A percentile compares a stretch with the other conserved stretches of the same genome.
Conservation (phyloP, 352 stramenopile genomes). For the Globisporangium carolinianum region DNA sequence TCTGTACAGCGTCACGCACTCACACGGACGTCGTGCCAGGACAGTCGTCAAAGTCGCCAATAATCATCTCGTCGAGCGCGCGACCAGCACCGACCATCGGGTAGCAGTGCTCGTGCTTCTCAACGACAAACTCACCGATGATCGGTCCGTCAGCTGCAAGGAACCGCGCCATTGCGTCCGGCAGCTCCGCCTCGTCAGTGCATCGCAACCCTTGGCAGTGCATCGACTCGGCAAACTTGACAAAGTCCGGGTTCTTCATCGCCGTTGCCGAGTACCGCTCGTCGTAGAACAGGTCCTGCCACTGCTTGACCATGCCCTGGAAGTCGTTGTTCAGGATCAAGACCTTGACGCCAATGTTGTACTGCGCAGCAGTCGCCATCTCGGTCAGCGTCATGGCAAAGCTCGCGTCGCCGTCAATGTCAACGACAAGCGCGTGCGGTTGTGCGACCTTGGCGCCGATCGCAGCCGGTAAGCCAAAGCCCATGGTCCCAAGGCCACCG, state of each 20-base stretch:
- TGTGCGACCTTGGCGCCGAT: conserved; percentile 94
- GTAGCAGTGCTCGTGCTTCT: conserved; percentile 93
- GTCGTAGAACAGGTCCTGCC: conserved; percentile 96
- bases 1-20: neutral
- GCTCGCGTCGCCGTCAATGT: conserved; percentile 93
- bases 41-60: conserved; percentile 93
- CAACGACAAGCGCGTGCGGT: conserved; percentile 77
- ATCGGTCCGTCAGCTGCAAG: conserved; percentile 91
- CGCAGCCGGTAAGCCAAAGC: conserved; percentile 89
- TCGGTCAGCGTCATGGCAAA: conserved; percentile 97
- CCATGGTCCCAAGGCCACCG: conserved; percentile 94
- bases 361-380: conserved; percentile 92
- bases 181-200: conserved; percentile 83
- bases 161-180: conserved; percentile 91
- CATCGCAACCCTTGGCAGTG: conserved; percentile 90
- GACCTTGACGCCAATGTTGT: conserved; percentile 93
- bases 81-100: conserved; percentile 91
- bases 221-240: conserved; percentile 91
- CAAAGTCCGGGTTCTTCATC: conserved; percentile 93
- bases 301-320: conserved; percentile 98
- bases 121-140: conserved; percentile 91
- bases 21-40: conserved; percentile 86
- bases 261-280: conserved; percentile 87
- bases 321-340: conserved; percentile 95
- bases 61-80: conserved; percentile 94